Conservation (phyloP, 2,329 filamentous ascomycete genomes). For the Spiromastix sp. region DNA sequence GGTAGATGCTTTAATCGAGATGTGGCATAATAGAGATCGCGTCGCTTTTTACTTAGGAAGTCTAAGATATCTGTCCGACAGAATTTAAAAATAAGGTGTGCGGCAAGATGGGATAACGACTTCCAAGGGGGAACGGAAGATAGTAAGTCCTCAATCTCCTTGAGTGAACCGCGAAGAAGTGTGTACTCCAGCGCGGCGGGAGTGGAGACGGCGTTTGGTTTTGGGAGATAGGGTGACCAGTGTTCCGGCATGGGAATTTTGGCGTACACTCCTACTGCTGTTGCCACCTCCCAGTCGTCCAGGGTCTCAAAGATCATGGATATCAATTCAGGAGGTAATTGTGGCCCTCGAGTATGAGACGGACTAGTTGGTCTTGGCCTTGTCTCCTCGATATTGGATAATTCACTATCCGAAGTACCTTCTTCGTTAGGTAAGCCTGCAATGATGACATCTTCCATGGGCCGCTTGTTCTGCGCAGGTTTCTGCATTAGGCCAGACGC, state of each 20-base stretch:
- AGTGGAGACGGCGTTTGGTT: constrained; percentile 50
- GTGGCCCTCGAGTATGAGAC: not conserved
- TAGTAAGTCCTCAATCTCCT: constrained; percentile 64
- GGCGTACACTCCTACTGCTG: constrained; percentile 69
- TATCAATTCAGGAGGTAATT: constrained; percentile 77
- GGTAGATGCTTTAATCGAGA: constrained; percentile 73
- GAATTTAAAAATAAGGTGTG: constrained; percentile 87
- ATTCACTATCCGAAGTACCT: not conserved
- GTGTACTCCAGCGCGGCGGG: constrained; percentile 77
- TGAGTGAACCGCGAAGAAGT: constrained; percentile 61
- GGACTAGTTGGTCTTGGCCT: not conserved
- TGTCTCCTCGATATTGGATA: not conserved
- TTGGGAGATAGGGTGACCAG: constrained; percentile 57
- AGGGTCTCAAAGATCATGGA: constrained; percentile 70
- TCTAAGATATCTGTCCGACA: constrained; percentile 68
- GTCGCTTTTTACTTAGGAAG: constrained; percentile 56
- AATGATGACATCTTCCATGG: not conserved
- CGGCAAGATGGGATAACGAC: constrained; percentile 68
- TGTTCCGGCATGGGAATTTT: constrained; percentile 61
- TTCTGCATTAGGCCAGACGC: constrained; percentile 14
- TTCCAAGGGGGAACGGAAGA: constrained; percentile 57
- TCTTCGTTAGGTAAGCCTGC: not conserved
- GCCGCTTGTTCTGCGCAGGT: constrained; percentile 8
- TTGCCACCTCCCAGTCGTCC: constrained; percentile 83
- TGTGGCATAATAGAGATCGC: constrained; percentile 74